Percentiles rank a stretch among this genome's conserved stretches.
Conservation (phyloP, 306 rosid genomes). For the Lathyrus aphaca region DNA sequence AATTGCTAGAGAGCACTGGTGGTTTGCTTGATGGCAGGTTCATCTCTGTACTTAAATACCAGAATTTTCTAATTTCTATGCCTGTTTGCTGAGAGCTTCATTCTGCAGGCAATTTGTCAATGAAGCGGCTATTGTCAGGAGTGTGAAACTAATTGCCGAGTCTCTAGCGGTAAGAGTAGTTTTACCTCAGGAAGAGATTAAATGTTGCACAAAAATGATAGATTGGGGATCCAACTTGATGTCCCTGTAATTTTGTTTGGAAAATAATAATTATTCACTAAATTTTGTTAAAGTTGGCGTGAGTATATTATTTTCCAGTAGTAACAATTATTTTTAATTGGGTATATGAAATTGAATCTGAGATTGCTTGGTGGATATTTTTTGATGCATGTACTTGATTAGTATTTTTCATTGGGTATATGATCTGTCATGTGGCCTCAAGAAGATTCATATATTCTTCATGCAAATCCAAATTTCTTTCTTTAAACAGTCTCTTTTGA, state of each 20-base stretch:
- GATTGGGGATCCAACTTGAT: constrained; percentile 21
- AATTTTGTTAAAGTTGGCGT: neutral
- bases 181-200: constrained; percentile 20
- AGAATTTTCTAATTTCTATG: constrained; percentile 24
- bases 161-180: constrained; percentile 79
- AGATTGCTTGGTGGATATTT: neutral
- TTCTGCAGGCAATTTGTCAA: constrained; percentile 72
- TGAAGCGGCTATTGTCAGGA: constrained; percentile 69
- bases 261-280: neutral
- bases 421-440: neutral
- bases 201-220: neutral
- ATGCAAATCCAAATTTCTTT: constrained; percentile 10
- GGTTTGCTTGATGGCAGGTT: constrained; percentile 90
- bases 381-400: neutral
- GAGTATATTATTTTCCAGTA: neutral
- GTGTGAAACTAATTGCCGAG: constrained; percentile 94
- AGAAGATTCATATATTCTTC: neutral
- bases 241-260: neutral
- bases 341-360: neutral
- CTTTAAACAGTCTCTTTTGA: constrained; percentile 21
- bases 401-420: neutral
- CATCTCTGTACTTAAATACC: constrained; percentile 37
- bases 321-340: neutral
- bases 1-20: constrained; percentile 83
- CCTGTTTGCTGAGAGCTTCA: constrained; percentile 47